phyloP scores from a whole-genome alignment of 192 early-diverging fungal species.

The Lobosporangium transversale region DNA sequence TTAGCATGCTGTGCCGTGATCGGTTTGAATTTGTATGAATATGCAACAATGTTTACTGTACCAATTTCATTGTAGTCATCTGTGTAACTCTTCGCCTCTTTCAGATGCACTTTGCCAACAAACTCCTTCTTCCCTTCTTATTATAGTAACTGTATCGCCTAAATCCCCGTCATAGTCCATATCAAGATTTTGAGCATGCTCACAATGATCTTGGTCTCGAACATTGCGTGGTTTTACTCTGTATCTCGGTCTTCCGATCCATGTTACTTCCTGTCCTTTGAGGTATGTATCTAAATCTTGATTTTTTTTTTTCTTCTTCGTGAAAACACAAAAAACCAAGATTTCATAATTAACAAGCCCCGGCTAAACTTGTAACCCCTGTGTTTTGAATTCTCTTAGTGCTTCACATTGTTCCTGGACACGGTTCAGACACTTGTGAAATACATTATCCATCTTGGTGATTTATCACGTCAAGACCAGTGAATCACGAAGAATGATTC shows the following conservation, averaged over 20 bases:
- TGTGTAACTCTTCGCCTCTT: too few relatives aligned
- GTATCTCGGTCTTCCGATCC: slow-evolving; percentile 60
- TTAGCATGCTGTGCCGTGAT: slow-evolving; percentile 69
- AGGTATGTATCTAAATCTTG: too few relatives aligned
- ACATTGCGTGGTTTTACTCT: slow-evolving; percentile 65
- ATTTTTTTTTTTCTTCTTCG: too few relatives aligned
- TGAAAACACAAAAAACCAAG: too few relatives aligned
- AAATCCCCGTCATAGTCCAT: slow-evolving; percentile 58
- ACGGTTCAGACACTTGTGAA: slow-evolving; percentile 76
- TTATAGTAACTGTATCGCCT: slow-evolving; percentile 59
- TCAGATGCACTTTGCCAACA: too few relatives aligned
- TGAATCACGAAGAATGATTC: slow-evolving; percentile 61
- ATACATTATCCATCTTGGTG: slow-evolving; percentile 73
- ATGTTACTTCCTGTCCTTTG: slow-evolving; percentile 67
- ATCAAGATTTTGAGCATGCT: slow-evolving; percentile 61
- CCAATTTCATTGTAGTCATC: too few relatives aligned
- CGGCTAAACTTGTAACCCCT: too few relatives aligned
- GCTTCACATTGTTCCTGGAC: slow-evolving; percentile 75
- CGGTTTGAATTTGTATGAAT: slow-evolving; percentile 67
- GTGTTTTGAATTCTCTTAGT: slow-evolving; percentile 52
- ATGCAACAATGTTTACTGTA: too few relatives aligned
- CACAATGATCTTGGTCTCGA: slow-evolving; percentile 54
- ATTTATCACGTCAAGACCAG: slow-evolving; percentile 71
- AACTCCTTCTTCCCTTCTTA: too few relatives aligned
- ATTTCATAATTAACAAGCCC: too few relatives aligned